Evolutionary conservation across 164 flowering plant species (phyloP), one percentile per base, ranked within the genome.

Genomic region (Vitis amurensis): DNA sequence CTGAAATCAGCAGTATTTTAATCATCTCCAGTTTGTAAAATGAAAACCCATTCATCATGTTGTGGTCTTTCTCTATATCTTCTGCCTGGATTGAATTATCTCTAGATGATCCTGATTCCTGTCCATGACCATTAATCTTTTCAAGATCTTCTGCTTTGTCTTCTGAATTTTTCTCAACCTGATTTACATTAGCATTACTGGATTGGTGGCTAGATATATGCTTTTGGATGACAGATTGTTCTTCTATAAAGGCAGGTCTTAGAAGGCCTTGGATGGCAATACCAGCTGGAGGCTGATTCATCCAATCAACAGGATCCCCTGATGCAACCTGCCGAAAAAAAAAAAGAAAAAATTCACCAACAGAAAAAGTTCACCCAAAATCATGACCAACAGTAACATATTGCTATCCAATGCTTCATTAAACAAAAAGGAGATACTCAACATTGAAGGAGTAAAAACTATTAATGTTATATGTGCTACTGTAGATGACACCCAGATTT

Each of bases 11-110:
- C 71, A 87, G 91, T 73, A 94, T 83, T 55, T 81, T 85, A 52
- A 83, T 68, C 89, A 91, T 89, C 86, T 94, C 98, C 78, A 94
- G 76, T 85, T 84, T 92, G 84, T 92, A 94, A 84, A 84, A 91
- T 60, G 89, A 75, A 71, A 84, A 84, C 60, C 87, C 94, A 72
- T 68, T 82, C 64, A 56, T 74, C 6, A 71, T 63, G 66, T 53
- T 80, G 67, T 85, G 82, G 73, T 79, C 79, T 61, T 83, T 82
- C 63, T 81, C 86, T 63, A 73, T 58, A 64, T 86, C 89, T 61
- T 86, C 88, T 68, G 71, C 71, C 77, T 62, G 58, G 37, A n/a
- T 48, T 76, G 82, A 66, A 73, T 74, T 55, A 79, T 88, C 86
- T 66, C 77, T 68, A 50, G 84, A 66, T n/a, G 82, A 68, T 23